Conservation (phyloP, 2,329 filamentous ascomycete genomes). For the Diatrype stigma region DNA sequence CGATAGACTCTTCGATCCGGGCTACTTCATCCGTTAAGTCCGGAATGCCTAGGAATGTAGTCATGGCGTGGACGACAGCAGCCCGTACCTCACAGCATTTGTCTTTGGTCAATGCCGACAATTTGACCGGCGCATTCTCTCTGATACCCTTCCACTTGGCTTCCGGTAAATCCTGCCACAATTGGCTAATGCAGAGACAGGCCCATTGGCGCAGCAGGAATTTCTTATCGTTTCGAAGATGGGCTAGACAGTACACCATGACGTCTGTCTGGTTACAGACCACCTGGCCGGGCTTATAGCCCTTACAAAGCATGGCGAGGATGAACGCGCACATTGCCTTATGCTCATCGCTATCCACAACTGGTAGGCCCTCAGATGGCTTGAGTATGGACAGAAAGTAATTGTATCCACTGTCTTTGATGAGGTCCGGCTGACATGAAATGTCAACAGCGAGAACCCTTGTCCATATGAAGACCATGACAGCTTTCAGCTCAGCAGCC, state of each 20-base stretch:
- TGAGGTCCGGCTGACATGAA: conserved; percentile 85
- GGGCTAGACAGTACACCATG: conserved; percentile 79
- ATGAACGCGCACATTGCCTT: conserved; percentile 99
- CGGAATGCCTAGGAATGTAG: conserved; percentile 88
- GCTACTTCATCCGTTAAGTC: conserved; percentile 89
- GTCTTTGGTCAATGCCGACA: conserved; percentile 78
- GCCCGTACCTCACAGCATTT: conserved; percentile 88
- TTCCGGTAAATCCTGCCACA: conserved; percentile 87
- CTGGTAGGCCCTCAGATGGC: conserved; percentile 75
- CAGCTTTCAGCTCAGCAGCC: conserved; percentile 88
- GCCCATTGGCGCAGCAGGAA: conserved; percentile 91
- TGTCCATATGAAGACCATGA: conserved; percentile 99
- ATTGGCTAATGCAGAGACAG: conserved; percentile 88
- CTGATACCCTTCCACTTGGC: conserved; percentile 96
- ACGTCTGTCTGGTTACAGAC: conserved; percentile 89
- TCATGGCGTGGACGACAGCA: conserved; percentile 89
- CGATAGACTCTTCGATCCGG: conserved; percentile 84
- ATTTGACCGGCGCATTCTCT: conserved; percentile 75
- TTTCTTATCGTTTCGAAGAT: conserved; percentile 82
- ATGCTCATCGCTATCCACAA: conserved; percentile 87
- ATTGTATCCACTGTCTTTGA: conserved; percentile 95
- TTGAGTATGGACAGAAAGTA: conserved; percentile 95
- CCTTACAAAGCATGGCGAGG: conserved; percentile 93
- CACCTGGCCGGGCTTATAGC: conserved; percentile 84
- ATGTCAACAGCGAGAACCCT: conserved; percentile 92